Evolutionary conservation across 2,329 filamentous ascomycete genomes (phyloP), one percentile per base, ranked within the genome.

Genomic region (Ophiostoma sp.): DNA sequence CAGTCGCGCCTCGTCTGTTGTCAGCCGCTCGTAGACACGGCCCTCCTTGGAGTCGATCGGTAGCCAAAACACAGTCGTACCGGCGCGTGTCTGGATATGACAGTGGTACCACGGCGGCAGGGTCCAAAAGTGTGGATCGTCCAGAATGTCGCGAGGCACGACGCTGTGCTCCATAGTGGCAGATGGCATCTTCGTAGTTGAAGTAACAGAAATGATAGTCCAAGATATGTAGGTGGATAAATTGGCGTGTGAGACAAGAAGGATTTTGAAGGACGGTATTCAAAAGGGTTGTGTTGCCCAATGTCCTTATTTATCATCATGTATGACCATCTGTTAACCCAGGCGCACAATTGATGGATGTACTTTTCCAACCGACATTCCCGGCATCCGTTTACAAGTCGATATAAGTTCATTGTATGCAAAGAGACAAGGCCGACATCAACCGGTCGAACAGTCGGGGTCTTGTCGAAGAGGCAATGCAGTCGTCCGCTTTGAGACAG

Each of bases 101-200:
- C 63, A 66, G 63, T 66, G 63, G 63, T 48, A 66, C 63, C 63
- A 66, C n/a, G 63, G 63, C 11, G 68, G 68, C 9, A 69, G 68
- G 1, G 68, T 69, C 50, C 45, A 70, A 33, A 39, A 55, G 39
- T 71, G 52, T 12, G 69, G 55, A 5, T 42, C 33, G 36, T 71
- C 36, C 7, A 55, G 55, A 3, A 52, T 50, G 12, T 71, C 45
- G 22, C 22, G 39, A 7, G 52, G 39, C 36, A 42, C 59, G 36
- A 42, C 11, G n/a, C 59, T 64, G 59, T 64, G 59, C 33, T 36
- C 36, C 3, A 22, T 7, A 9, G 9, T 42, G 19, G 33, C 36
- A n/a, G 59, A 64, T 11, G 59, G 33, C 59, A 64, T 64, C 0
- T 33, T 33, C 4, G 22, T 7, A 15, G 50, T 28, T 22, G 50